These are phyloP conservation scores for Globisporangium perplexum DNA, from an alignment of 352 stramenopile species.

Conservation along the genomic window DNA sequence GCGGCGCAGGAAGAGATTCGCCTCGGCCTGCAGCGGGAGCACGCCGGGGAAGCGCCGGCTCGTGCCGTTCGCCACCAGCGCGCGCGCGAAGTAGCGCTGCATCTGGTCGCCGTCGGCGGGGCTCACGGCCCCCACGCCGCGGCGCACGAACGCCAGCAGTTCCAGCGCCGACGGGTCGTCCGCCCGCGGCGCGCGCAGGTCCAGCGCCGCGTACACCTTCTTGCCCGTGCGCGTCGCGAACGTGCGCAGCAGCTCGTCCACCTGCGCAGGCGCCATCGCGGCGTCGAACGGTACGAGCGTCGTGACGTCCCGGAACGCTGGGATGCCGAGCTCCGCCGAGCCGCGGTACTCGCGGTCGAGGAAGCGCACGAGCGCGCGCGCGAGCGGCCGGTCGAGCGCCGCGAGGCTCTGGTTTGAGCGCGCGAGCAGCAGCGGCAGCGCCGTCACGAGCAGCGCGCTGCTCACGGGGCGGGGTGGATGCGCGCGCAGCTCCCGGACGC, in stretches of 20 bases:
- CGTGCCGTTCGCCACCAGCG: conserved; percentile 4
- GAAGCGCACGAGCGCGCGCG: conserved; percentile 37
- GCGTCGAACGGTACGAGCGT: conserved; percentile 45
- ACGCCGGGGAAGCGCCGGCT: conserved; percentile 33
- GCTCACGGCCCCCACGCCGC: background rate
- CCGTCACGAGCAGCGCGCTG: conserved; percentile 34
- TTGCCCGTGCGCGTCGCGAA: conserved; percentile 30
- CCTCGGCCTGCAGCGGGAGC: conserved; percentile 48
- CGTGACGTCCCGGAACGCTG: conserved; percentile 24
- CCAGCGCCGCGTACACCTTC: conserved; percentile 41
- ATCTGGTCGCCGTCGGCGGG: conserved; percentile 22
- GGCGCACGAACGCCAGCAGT: conserved; percentile 31
- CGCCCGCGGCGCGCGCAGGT: conserved; percentile 26
- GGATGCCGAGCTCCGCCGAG: conserved; percentile 39
- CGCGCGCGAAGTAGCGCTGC: conserved; percentile 27
- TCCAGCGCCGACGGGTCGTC: conserved; percentile 16
- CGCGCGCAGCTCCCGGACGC: background rate
- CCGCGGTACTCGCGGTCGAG: conserved; percentile 44
- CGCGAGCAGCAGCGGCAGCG: conserved; percentile 47
- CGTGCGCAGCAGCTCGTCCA: conserved; percentile 28
- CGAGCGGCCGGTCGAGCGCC: conserved; percentile 44
- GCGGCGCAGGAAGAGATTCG: conserved; percentile 41
- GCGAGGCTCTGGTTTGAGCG: conserved; percentile 53
- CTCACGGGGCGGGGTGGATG: conserved; percentile 1
- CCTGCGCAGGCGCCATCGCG: conserved; percentile 9